Evolutionary conservation across 306 rosid species (phyloP).

Genomic region (Glycine tomentella): DNA sequence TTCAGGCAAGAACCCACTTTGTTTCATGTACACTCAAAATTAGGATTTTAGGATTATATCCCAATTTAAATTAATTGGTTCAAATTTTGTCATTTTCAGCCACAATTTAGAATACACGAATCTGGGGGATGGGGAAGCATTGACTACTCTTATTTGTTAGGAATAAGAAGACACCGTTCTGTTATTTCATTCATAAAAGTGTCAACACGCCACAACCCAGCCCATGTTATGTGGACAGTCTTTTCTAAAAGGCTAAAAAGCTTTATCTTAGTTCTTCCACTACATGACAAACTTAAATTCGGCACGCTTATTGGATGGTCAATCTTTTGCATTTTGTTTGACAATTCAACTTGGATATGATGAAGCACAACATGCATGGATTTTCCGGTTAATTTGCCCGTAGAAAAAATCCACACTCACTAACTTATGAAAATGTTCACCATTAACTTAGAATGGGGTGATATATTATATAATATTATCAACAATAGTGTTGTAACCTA

Average conservation of each 20-base stretch:
- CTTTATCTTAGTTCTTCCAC: conserved; percentile 46
- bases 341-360: conserved; percentile 8
- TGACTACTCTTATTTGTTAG: neutral
- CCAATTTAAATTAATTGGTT: neutral
- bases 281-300: conserved; percentile 52
- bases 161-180: neutral
- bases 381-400: neutral
- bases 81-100: conserved; percentile 23
- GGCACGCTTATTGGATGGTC: conserved; percentile 43
- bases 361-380: neutral
- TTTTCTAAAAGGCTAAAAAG: conserved; percentile 44
- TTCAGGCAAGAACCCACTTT: conserved; percentile 16
- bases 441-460: neutral
- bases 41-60: conserved; percentile 13
- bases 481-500: neutral
- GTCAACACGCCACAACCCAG: conserved; percentile 25
- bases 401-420: conserved; percentile 15
- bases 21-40: neutral
- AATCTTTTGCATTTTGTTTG: conserved; percentile 28
- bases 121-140: neutral
- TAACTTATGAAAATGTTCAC: conserved; percentile 2
- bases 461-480: neutral
- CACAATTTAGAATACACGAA: conserved; percentile 13
- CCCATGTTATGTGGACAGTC: conserved; percentile 49
- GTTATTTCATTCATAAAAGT: conserved; percentile 1